These are phyloP conservation scores for Eutrema salsugineum DNA, from an alignment of 441 rosid genomes.

Conservation along the genomic window DNA sequence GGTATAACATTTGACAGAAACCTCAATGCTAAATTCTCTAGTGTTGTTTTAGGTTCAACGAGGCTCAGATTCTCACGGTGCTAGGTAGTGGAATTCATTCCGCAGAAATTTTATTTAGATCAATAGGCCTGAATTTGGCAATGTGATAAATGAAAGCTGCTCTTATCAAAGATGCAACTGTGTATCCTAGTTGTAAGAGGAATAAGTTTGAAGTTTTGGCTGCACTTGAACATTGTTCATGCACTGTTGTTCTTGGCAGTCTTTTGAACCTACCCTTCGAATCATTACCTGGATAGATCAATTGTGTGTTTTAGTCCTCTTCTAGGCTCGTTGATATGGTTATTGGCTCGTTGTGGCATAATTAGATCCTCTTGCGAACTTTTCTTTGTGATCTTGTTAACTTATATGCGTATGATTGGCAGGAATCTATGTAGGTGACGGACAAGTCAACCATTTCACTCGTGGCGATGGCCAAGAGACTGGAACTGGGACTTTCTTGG, in stretches of 20 bases:
- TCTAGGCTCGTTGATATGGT: too few species aligned
- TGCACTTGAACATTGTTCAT: background rate
- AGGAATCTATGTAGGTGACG: constrained; percentile 82
- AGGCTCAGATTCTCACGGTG: background rate
- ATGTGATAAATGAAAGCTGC: background rate
- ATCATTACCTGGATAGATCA: background rate
- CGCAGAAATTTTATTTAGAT: background rate
- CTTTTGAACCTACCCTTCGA: background rate
- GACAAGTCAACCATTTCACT: constrained; percentile 85
- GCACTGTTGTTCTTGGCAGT: background rate
- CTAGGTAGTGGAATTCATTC: background rate
- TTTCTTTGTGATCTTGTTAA: background rate
- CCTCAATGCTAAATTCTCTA: background rate
- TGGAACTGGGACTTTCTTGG: constrained; percentile 72
- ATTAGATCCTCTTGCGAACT: background rate
- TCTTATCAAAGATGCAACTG: background rate
- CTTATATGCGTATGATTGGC: background rate
- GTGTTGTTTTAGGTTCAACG: background rate
- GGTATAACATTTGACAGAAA: background rate
- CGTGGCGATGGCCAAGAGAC: constrained; percentile 78
- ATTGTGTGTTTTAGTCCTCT: background rate
- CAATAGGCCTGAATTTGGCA: background rate
- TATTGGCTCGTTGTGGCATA: background rate
- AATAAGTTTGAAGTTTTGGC: background rate
- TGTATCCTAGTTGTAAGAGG: background rate